A percentile compares a stretch with the other conserved stretches of the same genome.
These are phyloP conservation scores for Saccharomycopsis guyanensis DNA, from an alignment of 805 yeast species.

Conservation along the genomic window DNA sequence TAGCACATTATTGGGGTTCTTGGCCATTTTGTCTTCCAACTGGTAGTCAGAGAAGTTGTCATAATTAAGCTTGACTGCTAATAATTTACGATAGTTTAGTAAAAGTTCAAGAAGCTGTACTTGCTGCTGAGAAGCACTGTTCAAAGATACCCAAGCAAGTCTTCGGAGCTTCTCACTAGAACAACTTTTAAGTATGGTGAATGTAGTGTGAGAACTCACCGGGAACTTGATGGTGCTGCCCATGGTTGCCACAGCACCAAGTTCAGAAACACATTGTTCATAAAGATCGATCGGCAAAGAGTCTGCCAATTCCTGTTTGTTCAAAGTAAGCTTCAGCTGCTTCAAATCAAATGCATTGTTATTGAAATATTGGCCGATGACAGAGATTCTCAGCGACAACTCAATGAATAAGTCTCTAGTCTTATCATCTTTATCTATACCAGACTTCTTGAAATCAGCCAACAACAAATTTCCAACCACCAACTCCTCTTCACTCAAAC, in stretches of 20 bases:
- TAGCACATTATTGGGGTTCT: constrained; percentile 64
- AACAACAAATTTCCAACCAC: constrained; percentile 74
- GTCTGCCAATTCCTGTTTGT: constrained; percentile 26
- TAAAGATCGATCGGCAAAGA: constrained; percentile 18
- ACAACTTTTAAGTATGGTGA: constrained; percentile 53
- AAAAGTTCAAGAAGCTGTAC: constrained; percentile 50
- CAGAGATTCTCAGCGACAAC: constrained; percentile 72
- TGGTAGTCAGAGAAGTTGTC: constrained; percentile 71
- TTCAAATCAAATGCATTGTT: constrained; percentile 35
- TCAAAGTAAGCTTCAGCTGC: constrained; percentile 26
- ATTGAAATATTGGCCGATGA: constrained; percentile 71
- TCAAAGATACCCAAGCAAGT: constrained; percentile 67
- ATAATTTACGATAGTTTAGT: constrained; percentile 54
- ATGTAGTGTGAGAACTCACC: constrained; percentile 56
- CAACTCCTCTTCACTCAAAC: constrained; percentile 64
- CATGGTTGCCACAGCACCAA: constrained; percentile 9
- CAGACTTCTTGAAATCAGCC: constrained; percentile 85
- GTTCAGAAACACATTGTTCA: constrained; percentile 9
- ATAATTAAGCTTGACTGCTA: constrained; percentile 70
- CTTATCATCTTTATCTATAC: constrained; percentile 66
- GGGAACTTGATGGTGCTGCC: constrained; percentile 45
- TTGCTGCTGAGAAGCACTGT: constrained; percentile 58
- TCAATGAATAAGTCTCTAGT: constrained; percentile 65
- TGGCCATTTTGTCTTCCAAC: constrained; percentile 85
- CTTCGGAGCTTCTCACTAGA: constrained; percentile 50